Conservation (phyloP, 2,329 filamentous ascomycete genomes). For the Pseudocercospora cruenta region DNA sequence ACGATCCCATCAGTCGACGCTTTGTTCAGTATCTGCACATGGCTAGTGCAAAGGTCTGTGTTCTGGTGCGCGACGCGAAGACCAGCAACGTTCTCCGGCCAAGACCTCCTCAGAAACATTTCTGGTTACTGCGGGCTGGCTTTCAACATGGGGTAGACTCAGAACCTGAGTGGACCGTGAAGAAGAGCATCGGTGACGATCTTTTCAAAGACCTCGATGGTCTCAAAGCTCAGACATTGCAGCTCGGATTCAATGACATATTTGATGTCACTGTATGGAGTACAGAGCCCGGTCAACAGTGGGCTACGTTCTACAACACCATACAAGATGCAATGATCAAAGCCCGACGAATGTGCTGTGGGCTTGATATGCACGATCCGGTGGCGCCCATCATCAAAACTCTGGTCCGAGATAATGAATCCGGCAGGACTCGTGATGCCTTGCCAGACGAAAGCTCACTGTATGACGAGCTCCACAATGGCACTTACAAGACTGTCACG, state of each 20-base stretch:
- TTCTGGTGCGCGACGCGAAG: conserved; percentile 48
- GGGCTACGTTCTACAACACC: conserved; percentile 23
- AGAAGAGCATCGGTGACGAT: conserved; percentile 34
- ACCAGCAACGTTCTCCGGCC: conserved; percentile 40
- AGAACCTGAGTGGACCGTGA: conserved; percentile 35
- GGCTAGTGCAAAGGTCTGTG: conserved; percentile 42
- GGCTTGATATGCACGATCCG: conserved; percentile 40
- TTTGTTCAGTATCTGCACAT: conserved; percentile 50
- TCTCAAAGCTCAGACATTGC: conserved; percentile 32
- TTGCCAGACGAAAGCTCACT: conserved; percentile 43
- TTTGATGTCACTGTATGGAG: conserved; percentile 52
- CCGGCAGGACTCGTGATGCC: conserved; percentile 42
- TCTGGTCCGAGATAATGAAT: conserved; percentile 41
- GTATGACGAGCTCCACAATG: conserved; percentile 37
- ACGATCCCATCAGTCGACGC: conserved; percentile 46
- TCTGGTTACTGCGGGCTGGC: conserved; percentile 45
- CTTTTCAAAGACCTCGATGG: conserved; percentile 49
- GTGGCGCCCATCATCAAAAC: conserved; percentile 44
- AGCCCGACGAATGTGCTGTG: conserved; percentile 39
- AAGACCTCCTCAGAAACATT: conserved; percentile 42
- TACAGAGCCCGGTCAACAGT: conserved; percentile 39
- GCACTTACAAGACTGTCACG: neutral
- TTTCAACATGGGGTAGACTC: too few relatives aligned
- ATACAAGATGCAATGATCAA: conserved; percentile 42
- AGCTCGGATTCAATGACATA: conserved; percentile 48